Evolutionary conservation across 1,284 basidiomycete species (phyloP).

Genomic region (Ceratobasidium sp.): DNA sequence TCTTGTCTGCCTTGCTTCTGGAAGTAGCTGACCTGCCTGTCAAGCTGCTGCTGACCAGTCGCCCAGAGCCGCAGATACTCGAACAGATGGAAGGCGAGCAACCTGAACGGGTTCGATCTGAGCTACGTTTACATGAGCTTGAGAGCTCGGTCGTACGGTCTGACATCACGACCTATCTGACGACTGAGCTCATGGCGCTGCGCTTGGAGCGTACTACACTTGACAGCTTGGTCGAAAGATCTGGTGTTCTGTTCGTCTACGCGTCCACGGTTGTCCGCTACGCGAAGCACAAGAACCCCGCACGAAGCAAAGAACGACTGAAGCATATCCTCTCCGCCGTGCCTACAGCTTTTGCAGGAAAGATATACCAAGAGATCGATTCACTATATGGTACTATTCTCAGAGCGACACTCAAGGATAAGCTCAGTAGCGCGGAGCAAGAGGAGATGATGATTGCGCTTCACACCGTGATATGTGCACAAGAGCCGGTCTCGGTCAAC

Average conservation of each 20-base stretch:
- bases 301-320: not conserved
- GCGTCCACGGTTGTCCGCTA: slow-evolving; percentile 18
- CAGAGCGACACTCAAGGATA: not conserved
- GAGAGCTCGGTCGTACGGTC: not conserved
- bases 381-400: slow-evolving; percentile 5
- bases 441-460: slow-evolving; percentile 8
- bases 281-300: not conserved
- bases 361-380: not conserved
- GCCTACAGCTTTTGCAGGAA: not conserved
- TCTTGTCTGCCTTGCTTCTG: not conserved
- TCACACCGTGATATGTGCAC: not conserved
- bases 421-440: not conserved
- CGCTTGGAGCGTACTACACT: not conserved
- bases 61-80: slow-evolving; percentile 7
- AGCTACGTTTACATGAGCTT: slow-evolving; percentile 7
- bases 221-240: not conserved
- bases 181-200: not conserved
- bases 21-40: not conserved
- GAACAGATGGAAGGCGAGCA: not conserved
- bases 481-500: slow-evolving; percentile 6
- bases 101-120: not conserved
- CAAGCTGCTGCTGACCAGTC: slow-evolving; percentile 5
- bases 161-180: slow-evolving; percentile 14
- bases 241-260: slow-evolving; percentile 25
- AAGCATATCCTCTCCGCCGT: not conserved